Evolutionary conservation across 257 asterid genomes (phyloP).

Genomic region (Solanum neorickii): DNA sequence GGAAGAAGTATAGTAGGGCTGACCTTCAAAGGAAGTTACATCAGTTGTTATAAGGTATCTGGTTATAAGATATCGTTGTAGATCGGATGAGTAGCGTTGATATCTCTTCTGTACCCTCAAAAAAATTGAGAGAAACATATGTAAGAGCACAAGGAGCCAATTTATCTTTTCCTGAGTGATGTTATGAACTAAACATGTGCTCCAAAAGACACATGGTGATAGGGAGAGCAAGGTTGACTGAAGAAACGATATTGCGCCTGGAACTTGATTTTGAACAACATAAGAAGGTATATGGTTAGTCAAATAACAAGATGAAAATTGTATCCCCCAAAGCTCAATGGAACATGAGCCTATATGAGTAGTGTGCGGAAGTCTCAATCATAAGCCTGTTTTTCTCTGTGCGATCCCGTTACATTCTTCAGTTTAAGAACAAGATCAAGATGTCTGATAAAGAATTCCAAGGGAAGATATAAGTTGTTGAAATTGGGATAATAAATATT

Average conservation of each 20-base stretch:
- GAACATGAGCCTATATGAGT: neutral
- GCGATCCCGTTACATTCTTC: too few relatives aligned
- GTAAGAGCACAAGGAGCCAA: neutral
- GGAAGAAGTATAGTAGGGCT: neutral
- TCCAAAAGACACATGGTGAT: neutral
- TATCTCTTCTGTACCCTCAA: neutral
- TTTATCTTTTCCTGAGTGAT: neutral
- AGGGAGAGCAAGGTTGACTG: neutral
- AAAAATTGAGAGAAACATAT: neutral
- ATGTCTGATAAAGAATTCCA: neutral
- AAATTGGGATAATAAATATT: neutral
- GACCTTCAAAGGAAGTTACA: neutral
- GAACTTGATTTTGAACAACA: neutral
- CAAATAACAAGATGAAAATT: neutral
- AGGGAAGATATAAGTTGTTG: neutral
- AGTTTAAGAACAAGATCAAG: neutral
- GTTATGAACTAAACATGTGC: neutral
- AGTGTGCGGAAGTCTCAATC: neutral
- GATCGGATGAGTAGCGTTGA: neutral
- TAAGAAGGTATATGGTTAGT: neutral
- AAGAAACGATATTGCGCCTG: neutral
- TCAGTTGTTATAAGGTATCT: neutral
- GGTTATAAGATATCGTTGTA: neutral
- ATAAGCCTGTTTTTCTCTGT: neutral
- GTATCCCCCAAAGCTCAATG: neutral